Conservation (phyloP, 2,329 filamentous ascomycete species). For the Curvularia sp. region DNA sequence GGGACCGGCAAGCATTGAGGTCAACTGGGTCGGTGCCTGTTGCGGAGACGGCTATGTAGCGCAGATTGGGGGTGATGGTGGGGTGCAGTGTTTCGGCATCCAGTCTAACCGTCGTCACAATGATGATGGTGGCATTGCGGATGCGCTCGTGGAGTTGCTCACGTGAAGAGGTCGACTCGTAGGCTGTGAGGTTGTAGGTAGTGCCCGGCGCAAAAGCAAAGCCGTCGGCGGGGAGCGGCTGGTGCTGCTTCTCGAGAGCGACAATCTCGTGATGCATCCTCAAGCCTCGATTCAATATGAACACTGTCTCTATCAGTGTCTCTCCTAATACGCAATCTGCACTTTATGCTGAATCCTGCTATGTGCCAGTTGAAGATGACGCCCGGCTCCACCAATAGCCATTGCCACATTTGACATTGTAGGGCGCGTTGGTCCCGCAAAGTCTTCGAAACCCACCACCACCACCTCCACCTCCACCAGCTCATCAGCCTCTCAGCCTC, state of each 20-base stretch:
- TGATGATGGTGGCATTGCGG: constrained; percentile 57
- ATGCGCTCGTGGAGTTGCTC: constrained; percentile 52
- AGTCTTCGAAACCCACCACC: not conserved
- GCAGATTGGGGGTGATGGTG: constrained; percentile 53
- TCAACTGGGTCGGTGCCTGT: constrained; percentile 59
- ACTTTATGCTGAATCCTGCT: not conserved
- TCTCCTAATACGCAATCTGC: not conserved
- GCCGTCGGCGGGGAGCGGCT: constrained; percentile 47
- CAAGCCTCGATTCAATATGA: not conserved
- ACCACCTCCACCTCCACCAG: no score
- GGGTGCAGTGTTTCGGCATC: constrained; percentile 51
- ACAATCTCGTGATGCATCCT: constrained; percentile 56
- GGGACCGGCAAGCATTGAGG: constrained; percentile 52
- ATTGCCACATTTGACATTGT: constrained; percentile 11
- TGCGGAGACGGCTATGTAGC: constrained; percentile 56
- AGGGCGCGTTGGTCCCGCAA: constrained; percentile 12
- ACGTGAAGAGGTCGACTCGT: constrained; percentile 43
- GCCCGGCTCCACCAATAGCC: not conserved
- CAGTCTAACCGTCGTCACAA: constrained; percentile 53
- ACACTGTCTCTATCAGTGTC: not conserved
- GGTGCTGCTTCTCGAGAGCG: constrained; percentile 54
- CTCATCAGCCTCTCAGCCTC: not conserved
- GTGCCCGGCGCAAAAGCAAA: constrained; percentile 50
- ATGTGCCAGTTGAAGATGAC: not conserved
- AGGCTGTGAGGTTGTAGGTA: constrained; percentile 52